Evolutionary conservation across 2,329 filamentous ascomycete species (phyloP).

Genomic region (Pochonia chlamydosporia): DNA sequence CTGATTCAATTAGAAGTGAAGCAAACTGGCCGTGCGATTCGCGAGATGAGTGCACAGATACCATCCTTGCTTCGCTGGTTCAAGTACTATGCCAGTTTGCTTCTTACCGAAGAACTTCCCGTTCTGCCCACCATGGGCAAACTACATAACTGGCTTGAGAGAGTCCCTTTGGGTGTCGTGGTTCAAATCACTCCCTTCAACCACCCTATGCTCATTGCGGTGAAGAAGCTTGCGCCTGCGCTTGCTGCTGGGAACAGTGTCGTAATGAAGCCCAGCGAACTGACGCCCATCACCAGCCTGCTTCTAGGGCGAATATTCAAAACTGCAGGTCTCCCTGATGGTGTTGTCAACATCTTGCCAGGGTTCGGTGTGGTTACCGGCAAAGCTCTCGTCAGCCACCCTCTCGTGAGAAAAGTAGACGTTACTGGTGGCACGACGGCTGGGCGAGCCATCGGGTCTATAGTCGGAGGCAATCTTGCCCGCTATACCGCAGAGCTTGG

Average conservation of each 20-base stretch:
- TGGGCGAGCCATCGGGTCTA: conserved; percentile 60
- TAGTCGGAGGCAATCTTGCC: conserved; percentile 61
- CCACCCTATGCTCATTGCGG: conserved; percentile 51
- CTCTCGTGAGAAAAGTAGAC: conserved; percentile 58
- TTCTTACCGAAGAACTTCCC: conserved; percentile 61
- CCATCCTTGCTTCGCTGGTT: conserved; percentile 63
- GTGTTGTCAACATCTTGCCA: conserved; percentile 59
- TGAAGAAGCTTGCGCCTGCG: conserved; percentile 56
- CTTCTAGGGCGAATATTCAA: conserved; percentile 54
- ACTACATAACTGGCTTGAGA: conserved; percentile 50
- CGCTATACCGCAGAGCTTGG: conserved; percentile 67
- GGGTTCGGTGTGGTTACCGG: conserved; percentile 49
- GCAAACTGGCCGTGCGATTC: conserved; percentile 62
- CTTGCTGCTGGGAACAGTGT: conserved; percentile 55
- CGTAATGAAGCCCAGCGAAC: conserved; percentile 57
- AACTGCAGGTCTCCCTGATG: conserved; percentile 63
- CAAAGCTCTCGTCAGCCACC: conserved; percentile 46
- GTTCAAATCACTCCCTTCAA: conserved; percentile 54
- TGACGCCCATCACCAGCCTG: conserved; percentile 57
- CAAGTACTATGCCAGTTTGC: conserved; percentile 62
- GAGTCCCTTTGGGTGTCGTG: conserved; percentile 52
- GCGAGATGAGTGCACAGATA: conserved; percentile 67
- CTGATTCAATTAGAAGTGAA: conserved; percentile 59
- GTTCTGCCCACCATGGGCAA: conserved; percentile 60
- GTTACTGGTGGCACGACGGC: conserved; percentile 72